Base-by-base conservation (phyloP, 73 alveolate species). In the Stentor coeruleus region DNA sequence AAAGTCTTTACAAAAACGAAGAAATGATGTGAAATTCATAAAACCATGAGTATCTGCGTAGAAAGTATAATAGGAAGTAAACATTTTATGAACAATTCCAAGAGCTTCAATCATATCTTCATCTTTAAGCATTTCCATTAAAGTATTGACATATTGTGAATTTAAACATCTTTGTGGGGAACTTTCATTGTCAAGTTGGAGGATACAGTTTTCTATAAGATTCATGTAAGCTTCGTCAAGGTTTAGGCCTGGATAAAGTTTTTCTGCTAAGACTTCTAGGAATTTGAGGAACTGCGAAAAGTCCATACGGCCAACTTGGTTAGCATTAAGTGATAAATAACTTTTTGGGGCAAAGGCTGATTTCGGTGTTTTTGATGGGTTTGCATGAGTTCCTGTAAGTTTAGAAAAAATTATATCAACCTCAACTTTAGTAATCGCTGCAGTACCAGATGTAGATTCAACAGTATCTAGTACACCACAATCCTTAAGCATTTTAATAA, bases 401-500 rank as follows among this genome's bases (percentile, higher is more conserved):
- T 38, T 75, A 1, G 72, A 37, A 40, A 75, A 75, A 75, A 75
- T 75, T 66, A 75, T 20, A 2, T 75, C 83, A 39, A 38, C 58
- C n/a, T 75, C 83, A n/a, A 38, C 83, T 75, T 20, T 40, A 66
- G 42, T 66, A 20, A 66, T 31, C 39, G n/a, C 36, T 15, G n/a
- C 37, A 15, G 49, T 40, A 28, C 37, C 33, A 2, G 49, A 66
- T 20, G 15, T 31, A 28, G 79, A 66, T 26, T 20, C 33, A 33
- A 20, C 39, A 26, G 14, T 20, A 15, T 31, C 33, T 33, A 20
- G 49, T 14, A 88, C 35, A 15, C 83, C 87, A 3, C 85, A 82
- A 49, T 89, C 95, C 59, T 87, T 82, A 35, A 91, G 85, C 28
- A 91, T 41, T 72, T 91, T 91, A 3, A 86, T 39, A 60, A 86